A percentile compares a stretch with the other conserved stretches of the same genome.
These are phyloP conservation scores for Phytophthora rubi DNA, from an alignment of 352 stramenopile genomes.

Conservation along the genomic window DNA sequence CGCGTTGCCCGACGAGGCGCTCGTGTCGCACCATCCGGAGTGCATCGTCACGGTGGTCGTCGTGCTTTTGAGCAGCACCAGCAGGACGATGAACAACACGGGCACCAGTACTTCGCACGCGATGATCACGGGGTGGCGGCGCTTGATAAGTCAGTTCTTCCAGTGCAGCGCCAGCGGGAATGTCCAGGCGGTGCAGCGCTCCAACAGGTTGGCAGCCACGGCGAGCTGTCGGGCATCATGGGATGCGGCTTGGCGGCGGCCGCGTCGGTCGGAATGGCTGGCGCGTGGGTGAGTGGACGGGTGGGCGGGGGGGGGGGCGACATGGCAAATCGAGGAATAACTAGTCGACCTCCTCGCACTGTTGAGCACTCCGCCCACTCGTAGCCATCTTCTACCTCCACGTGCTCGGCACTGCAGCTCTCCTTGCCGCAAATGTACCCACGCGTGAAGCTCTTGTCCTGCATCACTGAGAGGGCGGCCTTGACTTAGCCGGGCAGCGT, in stretches of 20 bases:
- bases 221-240: conserved; percentile 22
- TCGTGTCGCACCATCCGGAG: conserved; percentile 51
- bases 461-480: too few relatives aligned
- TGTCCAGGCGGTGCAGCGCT: conserved; percentile 27
- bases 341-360: too few relatives aligned
- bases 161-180: conserved; percentile 57
- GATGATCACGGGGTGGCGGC: conserved; percentile 51
- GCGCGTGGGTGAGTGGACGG: background rate
- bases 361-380: too few relatives aligned
- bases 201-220: background rate
- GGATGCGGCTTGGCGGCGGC: conserved; percentile 6
- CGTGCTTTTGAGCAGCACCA: conserved; percentile 56
- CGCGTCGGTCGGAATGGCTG: conserved; percentile 12
- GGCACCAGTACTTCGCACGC: conserved; percentile 48
- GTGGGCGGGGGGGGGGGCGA: too few relatives aligned
- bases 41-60: too few relatives aligned
- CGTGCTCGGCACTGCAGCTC: too few relatives aligned
- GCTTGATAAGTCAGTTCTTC: conserved; percentile 77
- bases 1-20: conserved; percentile 9
- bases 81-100: conserved; percentile 62
- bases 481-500: too few relatives aligned
- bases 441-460: too few relatives aligned
- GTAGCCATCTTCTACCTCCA: too few relatives aligned
- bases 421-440: too few relatives aligned
- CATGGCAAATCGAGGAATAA: too few relatives aligned